phyloP scores from a whole-genome alignment of 805 yeast species.

The Metschnikowia reukaufii region DNA sequence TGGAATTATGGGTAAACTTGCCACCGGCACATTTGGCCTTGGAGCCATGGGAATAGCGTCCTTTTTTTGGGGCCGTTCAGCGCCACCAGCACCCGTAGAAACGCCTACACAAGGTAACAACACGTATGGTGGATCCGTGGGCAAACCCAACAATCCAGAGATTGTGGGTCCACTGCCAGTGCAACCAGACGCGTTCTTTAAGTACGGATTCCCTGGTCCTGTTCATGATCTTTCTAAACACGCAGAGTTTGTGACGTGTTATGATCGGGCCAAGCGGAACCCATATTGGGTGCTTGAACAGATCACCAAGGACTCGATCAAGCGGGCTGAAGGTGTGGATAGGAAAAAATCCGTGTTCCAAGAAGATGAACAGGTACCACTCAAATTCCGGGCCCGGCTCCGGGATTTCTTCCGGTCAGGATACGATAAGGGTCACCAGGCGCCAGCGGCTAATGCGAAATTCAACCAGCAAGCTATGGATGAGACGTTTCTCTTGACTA shows the following conservation, averaged over 20 bases:
- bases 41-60: constrained; percentile 42
- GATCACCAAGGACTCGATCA: constrained; percentile 70
- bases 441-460: constrained; percentile 97
- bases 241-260: constrained; percentile 80
- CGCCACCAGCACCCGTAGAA: constrained; percentile 20
- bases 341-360: constrained; percentile 78
- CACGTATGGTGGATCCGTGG: constrained; percentile 9
- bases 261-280: constrained; percentile 78
- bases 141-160: constrained; percentile 5
- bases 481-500: constrained; percentile 85
- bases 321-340: constrained; percentile 55
- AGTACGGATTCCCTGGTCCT: constrained; percentile 95
- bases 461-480: constrained; percentile 90
- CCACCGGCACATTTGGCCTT: constrained; percentile 33
- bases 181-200: constrained; percentile 78
- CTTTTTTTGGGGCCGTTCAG: constrained; percentile 40
- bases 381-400: constrained; percentile 68
- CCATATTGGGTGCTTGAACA: constrained; percentile 93
- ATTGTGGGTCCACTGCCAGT: constrained; percentile 41
- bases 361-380: constrained; percentile 85
- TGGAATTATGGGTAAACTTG: constrained; percentile 28
- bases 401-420: constrained; percentile 93
- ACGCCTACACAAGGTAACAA: constrained; percentile 2
- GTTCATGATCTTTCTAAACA: constrained; percentile 76
- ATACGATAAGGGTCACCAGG: constrained; percentile 95